Base-by-base conservation (phyloP, 768 basidiomycete species). In the Russula emetica region DNA sequence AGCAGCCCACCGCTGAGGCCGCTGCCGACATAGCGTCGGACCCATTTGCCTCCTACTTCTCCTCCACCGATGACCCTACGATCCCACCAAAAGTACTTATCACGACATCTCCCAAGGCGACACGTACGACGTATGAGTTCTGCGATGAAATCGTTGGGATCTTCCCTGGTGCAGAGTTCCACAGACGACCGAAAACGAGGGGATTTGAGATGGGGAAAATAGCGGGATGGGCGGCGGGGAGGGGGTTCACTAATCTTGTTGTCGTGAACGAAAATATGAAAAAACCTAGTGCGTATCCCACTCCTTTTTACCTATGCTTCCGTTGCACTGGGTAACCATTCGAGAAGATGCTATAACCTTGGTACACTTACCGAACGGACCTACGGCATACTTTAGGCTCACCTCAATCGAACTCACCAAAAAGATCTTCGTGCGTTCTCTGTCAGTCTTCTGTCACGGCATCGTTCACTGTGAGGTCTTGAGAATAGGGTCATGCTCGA, bases 241-340 rank as follows among this genome's bases (percentile, higher is more conserved):
- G 97, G 70, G 89, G 88, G 2, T 99, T 92, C 72, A 88, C 87
- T 50, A 92, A 95, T 67, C 72, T 98, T 66, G 80, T 91, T 49
- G 92, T 99, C 3, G 92, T 98, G 38, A 98, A 98, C 67, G 97
- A 99, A 71, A 92, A 98, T 69, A 87, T 86, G 80, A 94, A 94
- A 72, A 88, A 87, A 72, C 90, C 94, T 16, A 97, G 97, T 81
- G 14, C 63, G 49, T 51, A 30, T 52, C 30, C 53, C 53, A 60
- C 36, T 14, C 22, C 38, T 14, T 42, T 32, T 13, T 42, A 51
- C 42, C 7, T 45, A 55, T 32, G 22, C 64, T 20, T 70, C 62
- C 68, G 38, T 24, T 63, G n/a, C 18, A 28, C 16, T 57, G 36
- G 64, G 24, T 54, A 13, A 64, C 28, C 30, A 9, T 26, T 55